A percentile compares a stretch with the other conserved stretches of the same genome.
Conservation (phyloP, 441 rosid species). For the Populus trichocarpa region DNA sequence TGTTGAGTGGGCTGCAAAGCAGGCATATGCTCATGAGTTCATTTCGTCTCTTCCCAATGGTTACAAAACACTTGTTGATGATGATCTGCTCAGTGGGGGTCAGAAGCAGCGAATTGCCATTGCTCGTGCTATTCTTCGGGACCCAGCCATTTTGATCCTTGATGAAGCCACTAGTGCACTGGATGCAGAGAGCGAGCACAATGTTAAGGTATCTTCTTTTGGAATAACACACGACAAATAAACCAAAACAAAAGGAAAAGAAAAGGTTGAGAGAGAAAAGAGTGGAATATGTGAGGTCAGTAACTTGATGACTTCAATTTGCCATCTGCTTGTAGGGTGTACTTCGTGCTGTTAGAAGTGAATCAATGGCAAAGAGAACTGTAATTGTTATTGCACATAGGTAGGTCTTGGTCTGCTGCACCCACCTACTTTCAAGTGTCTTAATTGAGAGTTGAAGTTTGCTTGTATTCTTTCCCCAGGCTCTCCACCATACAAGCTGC, state of each 20-base stretch:
- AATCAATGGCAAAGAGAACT: slow-evolving; percentile 59
- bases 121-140: slow-evolving; percentile 94
- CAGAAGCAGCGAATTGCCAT: slow-evolving; percentile 98
- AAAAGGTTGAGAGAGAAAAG: not conserved
- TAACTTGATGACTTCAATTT: not conserved
- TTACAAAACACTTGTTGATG: slow-evolving; percentile 83
- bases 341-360: slow-evolving; percentile 66
- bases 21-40: slow-evolving; percentile 92
- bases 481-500: slow-evolving; percentile 93
- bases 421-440: not conserved
- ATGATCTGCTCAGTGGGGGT: slow-evolving; percentile 95
- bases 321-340: slow-evolving; percentile 50
- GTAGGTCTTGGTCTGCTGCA: slow-evolving; percentile 25
- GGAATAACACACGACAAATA: not conserved
- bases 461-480: slow-evolving; percentile 35
- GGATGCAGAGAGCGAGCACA: slow-evolving; percentile 98
- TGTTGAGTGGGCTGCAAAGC: slow-evolving; percentile 86
- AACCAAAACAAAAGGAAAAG: not conserved
- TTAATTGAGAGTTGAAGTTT: slow-evolving; percentile 11
- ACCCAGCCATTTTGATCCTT: slow-evolving; percentile 79
- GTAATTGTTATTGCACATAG: slow-evolving; percentile 90
- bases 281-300: not conserved
- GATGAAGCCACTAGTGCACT: slow-evolving; percentile 97
- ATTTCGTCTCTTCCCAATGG: slow-evolving; percentile 80
- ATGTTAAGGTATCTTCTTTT: slow-evolving; percentile 56